Conservation (phyloP, 75 land plant species). For the Cunninghamia lanceolata region DNA sequence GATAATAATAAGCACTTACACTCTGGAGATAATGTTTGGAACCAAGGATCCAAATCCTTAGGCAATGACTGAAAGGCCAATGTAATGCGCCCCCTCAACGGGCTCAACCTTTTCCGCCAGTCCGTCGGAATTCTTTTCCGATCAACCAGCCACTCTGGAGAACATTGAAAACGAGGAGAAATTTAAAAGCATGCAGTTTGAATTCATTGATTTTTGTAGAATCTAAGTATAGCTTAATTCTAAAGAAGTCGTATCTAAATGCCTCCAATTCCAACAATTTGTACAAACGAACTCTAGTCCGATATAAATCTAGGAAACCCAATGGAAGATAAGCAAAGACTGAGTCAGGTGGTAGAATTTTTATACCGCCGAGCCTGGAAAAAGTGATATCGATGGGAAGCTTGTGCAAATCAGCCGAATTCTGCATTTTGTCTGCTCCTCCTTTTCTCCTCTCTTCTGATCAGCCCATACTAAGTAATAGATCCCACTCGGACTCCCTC, state of each 20-base stretch:
- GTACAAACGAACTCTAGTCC: background rate
- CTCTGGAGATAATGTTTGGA: conserved; percentile 58
- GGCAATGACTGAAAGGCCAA: conserved; percentile 61
- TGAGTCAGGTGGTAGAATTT: background rate
- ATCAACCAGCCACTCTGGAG: conserved; percentile 95
- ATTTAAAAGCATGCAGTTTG: background rate
- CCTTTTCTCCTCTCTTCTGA: too few relatives aligned
- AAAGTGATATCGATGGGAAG: conserved; percentile 91
- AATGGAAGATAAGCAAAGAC: background rate
- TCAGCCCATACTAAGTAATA: too few relatives aligned
- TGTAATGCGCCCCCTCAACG: conserved; percentile 46
- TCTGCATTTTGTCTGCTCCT: conserved; percentile 25
- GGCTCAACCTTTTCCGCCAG: conserved; percentile 72
- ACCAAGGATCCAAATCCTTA: conserved; percentile 64
- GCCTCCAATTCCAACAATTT: background rate
- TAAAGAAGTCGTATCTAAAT: background rate
- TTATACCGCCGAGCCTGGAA: conserved; percentile 74
- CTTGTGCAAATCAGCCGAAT: conserved; percentile 37
- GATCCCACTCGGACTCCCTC: too few relatives aligned
- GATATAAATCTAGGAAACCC: background rate
- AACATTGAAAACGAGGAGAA: background rate
- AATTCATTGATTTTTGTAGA: background rate
- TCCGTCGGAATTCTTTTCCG: conserved; percentile 85
- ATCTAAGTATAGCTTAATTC: background rate
- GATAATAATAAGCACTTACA: conserved; percentile 34